Percentiles rank a stretch among this genome's conserved stretches.
Evolutionary conservation across 441 rosid species (phyloP).

Genomic region (Gossypium aridum): DNA sequence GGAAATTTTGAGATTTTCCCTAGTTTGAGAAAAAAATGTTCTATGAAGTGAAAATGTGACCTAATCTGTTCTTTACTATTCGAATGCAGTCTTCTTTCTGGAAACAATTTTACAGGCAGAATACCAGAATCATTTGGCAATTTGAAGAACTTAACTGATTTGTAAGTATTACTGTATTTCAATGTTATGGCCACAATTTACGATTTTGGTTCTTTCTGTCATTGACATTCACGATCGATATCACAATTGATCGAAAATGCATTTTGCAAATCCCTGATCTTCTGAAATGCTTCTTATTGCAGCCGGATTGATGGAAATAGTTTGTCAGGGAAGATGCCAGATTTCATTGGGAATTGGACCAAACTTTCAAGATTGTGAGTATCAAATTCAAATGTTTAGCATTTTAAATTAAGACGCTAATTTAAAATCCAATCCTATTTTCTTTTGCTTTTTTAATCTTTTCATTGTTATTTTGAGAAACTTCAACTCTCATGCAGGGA

Average conservation of each 20-base stretch:
- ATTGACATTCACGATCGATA: not conserved
- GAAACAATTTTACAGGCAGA: constrained; percentile 28
- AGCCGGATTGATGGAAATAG: constrained; percentile 79
- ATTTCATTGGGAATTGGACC: constrained; percentile 81
- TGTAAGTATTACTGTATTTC: constrained; percentile 42
- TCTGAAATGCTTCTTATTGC: constrained; percentile 16
- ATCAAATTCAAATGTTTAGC: not conserved
- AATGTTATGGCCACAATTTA: not conserved
- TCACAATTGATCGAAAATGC: not conserved
- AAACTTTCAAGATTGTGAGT: constrained; percentile 51
- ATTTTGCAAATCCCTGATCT: not conserved
- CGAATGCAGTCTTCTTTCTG: not conserved
- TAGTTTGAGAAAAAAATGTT: not conserved
- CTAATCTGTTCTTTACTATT: not conserved
- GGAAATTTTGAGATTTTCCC: not conserved
- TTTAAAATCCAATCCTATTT: not conserved
- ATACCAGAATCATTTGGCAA: constrained; percentile 59
- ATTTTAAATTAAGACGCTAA: not conserved
- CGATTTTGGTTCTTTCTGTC: not conserved
- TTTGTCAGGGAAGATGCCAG: constrained; percentile 75
- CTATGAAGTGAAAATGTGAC: not conserved
- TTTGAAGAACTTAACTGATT: constrained; percentile 56
- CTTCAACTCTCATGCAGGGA: constrained; percentile 31
- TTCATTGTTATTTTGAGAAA: not conserved
- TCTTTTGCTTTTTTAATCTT: not conserved